These are phyloP conservation scores for Serendipita indica DNA, from an alignment of 768 basidiomycete genomes.

Conservation along the genomic window DNA sequence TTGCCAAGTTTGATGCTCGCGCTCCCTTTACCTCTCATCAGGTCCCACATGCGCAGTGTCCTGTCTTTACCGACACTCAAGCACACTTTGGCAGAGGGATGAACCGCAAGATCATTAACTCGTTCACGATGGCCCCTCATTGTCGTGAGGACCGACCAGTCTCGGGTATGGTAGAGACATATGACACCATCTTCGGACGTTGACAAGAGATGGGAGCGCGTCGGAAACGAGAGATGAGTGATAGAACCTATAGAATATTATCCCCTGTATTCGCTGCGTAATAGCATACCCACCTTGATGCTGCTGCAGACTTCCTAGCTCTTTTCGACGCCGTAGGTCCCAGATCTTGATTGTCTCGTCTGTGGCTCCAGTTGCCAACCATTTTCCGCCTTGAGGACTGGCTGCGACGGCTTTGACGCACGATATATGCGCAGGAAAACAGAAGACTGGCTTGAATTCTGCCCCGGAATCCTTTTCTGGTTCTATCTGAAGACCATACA, in stretches of 20 bases:
- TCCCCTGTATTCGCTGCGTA: not conserved
- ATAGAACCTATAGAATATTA: conserved; percentile 54
- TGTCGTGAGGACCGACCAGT: conserved; percentile 79
- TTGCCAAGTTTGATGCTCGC: conserved; percentile 82
- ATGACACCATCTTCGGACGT: conserved; percentile 88
- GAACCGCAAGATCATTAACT: conserved; percentile 79
- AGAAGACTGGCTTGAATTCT: conserved; percentile 65
- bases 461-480: conserved; percentile 27
- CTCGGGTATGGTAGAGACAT: conserved; percentile 79
- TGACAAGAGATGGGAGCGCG: conserved; percentile 77
- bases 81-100: conserved; percentile 84
- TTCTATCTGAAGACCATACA: conserved; percentile 52
- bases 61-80: conserved; percentile 82
- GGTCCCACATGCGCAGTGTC: conserved; percentile 94
- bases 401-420: conserved; percentile 84
- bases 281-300: conserved; percentile 54
- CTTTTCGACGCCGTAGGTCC: conserved; percentile 83
- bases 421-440: conserved; percentile 92
- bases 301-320: conserved; percentile 88
- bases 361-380: conserved; percentile 89
- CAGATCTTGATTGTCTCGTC: conserved; percentile 96
- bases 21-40: conserved; percentile 84
- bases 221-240: conserved; percentile 73
- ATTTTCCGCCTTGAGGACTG: conserved; percentile 81
- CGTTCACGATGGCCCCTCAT: conserved; percentile 90